A percentile compares a stretch with the other conserved stretches of the same genome.
Conservation (phyloP, 176 grass and related monocot species). For the Hordeum marinum region DNA sequence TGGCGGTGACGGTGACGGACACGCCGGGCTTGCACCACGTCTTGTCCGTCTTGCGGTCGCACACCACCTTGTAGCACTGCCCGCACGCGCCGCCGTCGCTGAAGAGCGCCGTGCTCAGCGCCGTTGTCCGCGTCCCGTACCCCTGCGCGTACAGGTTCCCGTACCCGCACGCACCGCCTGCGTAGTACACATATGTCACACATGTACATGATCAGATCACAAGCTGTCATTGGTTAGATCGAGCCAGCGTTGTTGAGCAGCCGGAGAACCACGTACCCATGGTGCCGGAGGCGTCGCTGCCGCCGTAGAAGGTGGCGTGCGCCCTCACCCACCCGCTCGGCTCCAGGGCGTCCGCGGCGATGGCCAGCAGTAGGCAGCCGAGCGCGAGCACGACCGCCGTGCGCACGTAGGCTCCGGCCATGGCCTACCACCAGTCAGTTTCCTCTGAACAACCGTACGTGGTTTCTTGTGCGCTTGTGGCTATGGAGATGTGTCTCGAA, state of each 20-base stretch:
- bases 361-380: background rate
- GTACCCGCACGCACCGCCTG: constrained; percentile 60
- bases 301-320: constrained; percentile 58
- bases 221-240: too few relatives aligned
- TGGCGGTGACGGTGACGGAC: constrained; percentile 46
- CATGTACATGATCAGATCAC: too few relatives aligned
- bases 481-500: background rate
- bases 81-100: constrained; percentile 46
- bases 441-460: background rate
- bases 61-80: constrained; percentile 64
- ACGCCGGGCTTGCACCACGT: constrained; percentile 42
- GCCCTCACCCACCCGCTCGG: constrained; percentile 11
- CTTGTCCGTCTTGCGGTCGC: constrained; percentile 44
- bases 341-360: background rate
- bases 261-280: constrained; percentile 29
- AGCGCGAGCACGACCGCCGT: background rate
- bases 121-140: constrained; percentile 50
- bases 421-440: background rate
- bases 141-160: constrained; percentile 51
- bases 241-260: too few relatives aligned
- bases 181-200: background rate
- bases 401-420: background rate
- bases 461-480: background rate
- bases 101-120: constrained; percentile 81
- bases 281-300: constrained; percentile 49